Percentiles rank a stretch among this genome's conserved stretches.
phyloP scores from a whole-genome alignment of 768 basidiomycete genomes.

The Leccinum olivaceopallidum region DNA sequence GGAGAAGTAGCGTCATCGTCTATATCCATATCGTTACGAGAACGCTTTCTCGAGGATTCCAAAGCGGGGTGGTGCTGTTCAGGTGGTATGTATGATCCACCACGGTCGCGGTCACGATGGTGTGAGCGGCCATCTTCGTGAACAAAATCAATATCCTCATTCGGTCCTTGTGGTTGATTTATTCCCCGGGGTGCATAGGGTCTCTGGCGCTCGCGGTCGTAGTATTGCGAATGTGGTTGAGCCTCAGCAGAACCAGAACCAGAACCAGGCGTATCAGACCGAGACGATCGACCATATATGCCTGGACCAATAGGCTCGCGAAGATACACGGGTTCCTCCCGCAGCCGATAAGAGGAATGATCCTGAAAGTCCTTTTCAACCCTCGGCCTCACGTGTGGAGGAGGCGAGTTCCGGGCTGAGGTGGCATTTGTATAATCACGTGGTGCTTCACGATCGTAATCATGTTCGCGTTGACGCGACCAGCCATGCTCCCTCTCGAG shows the following conservation, averaged over 20 bases:
- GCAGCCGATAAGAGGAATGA: slow-evolving; percentile 31
- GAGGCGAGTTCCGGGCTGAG: slow-evolving; percentile 42
- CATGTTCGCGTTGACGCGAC: slow-evolving; percentile 43
- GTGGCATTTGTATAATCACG: slow-evolving; percentile 33
- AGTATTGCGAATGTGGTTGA: slow-evolving; percentile 48
- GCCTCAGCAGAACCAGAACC: slow-evolving; percentile 51
- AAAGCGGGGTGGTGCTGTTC: slow-evolving; percentile 41
- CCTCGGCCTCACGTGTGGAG: slow-evolving; percentile 40
- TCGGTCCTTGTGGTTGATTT: slow-evolving; percentile 37
- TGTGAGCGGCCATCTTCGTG: slow-evolving; percentile 53
- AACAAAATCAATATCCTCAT: slow-evolving; percentile 52
- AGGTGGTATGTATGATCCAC: slow-evolving; percentile 32
- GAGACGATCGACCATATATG: slow-evolving; percentile 41
- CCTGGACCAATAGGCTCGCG: slow-evolving; percentile 34
- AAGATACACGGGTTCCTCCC: slow-evolving; percentile 30
- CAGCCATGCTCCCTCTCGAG: slow-evolving; percentile 48
- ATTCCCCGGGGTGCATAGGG: slow-evolving; percentile 55
- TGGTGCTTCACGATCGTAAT: slow-evolving; percentile 38
- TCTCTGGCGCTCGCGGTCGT: slow-evolving; percentile 50
- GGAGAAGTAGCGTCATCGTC: slow-evolving; percentile 50
- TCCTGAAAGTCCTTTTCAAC: slow-evolving; percentile 33
- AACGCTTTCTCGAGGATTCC: slow-evolving; percentile 56
- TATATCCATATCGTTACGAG: slow-evolving; percentile 63
- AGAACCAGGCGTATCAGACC: slow-evolving; percentile 60
- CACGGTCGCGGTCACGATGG: slow-evolving; percentile 40